phyloP scores from a whole-genome alignment of 306 rosid species.

The Quercus alba region DNA sequence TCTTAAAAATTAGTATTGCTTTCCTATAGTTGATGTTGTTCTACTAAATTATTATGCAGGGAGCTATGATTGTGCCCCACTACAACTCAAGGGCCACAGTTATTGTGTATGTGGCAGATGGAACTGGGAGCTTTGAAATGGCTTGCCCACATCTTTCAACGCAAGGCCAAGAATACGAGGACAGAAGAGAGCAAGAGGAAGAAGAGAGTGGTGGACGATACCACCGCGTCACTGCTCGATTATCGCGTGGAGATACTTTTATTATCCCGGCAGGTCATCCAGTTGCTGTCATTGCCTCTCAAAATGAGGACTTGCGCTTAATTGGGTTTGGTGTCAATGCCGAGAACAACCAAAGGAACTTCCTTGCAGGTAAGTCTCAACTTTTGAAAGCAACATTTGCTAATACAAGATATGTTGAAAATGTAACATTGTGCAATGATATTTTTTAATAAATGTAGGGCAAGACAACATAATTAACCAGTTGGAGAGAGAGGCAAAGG shows the following conservation, averaged over 20 bases:
- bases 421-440: no score
- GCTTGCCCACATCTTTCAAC: slow-evolving; percentile 36
- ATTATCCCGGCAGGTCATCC: slow-evolving; percentile 40
- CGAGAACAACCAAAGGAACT: slow-evolving; percentile 19
- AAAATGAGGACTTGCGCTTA: not conserved
- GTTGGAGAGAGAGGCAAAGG: slow-evolving; percentile 25
- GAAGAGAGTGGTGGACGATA: slow-evolving; percentile 4
- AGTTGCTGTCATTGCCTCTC: slow-evolving; percentile 12
- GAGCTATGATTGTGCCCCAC: slow-evolving; percentile 46
- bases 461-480: slow-evolving; percentile 18
- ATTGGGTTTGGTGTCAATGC: slow-evolving; percentile 29
- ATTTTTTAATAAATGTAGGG: not conserved
- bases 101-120: slow-evolving; percentile 30
- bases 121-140: slow-evolving; percentile 42
- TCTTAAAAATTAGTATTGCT: no score
- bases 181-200: not conserved
- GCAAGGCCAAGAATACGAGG: not conserved
- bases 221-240: slow-evolving; percentile 6
- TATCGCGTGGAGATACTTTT: slow-evolving; percentile 27
- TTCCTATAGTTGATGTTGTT: not conserved
- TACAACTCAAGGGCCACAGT: slow-evolving; percentile 36
- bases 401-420: no score
- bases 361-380: slow-evolving; percentile 20
- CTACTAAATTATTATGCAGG: slow-evolving; percentile 14
- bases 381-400: not conserved